These are phyloP conservation scores for Aspergillus nidulans DNA, from an alignment of 495 filamentous ascomycete genomes.

Conservation along the genomic window DNA sequence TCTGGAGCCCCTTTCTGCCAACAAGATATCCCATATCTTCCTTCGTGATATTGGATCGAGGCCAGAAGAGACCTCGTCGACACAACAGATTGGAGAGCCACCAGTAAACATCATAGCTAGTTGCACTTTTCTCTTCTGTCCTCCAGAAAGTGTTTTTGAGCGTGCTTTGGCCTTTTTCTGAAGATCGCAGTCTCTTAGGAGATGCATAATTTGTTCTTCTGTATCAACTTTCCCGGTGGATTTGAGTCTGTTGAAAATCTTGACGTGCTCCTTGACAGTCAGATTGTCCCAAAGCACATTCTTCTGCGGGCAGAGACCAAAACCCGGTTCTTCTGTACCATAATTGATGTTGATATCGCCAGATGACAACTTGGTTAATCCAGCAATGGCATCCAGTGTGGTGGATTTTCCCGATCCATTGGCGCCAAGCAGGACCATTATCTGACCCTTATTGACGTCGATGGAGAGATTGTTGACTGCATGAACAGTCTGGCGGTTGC, in stretches of 20 bases:
- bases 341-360: conserved; percentile 61
- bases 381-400: conserved; percentile 80
- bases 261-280: conserved; percentile 75
- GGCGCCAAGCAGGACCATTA: conserved; percentile 75
- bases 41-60: conserved; percentile 75
- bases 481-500: conserved; percentile 56
- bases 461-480: conserved; percentile 70
- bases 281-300: conserved; percentile 86
- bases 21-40: conserved; percentile 87
- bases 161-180: conserved; percentile 60
- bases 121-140: conserved; percentile 88
- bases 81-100: conserved; percentile 76
- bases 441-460: conserved; percentile 65
- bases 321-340: conserved; percentile 58
- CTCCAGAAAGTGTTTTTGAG: conserved; percentile 71
- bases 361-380: conserved; percentile 63
- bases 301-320: conserved; percentile 86
- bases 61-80: conserved; percentile 82
- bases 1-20: conserved; percentile 69
- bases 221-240: conserved; percentile 47
- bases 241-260: conserved; percentile 75
- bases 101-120: conserved; percentile 92
- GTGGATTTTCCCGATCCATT: conserved; percentile 88
- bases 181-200: conserved; percentile 67
- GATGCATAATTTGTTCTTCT: conserved; percentile 48